Conservation (phyloP, 140 eudicot genomes). For the Senecio squalidus region DNA sequence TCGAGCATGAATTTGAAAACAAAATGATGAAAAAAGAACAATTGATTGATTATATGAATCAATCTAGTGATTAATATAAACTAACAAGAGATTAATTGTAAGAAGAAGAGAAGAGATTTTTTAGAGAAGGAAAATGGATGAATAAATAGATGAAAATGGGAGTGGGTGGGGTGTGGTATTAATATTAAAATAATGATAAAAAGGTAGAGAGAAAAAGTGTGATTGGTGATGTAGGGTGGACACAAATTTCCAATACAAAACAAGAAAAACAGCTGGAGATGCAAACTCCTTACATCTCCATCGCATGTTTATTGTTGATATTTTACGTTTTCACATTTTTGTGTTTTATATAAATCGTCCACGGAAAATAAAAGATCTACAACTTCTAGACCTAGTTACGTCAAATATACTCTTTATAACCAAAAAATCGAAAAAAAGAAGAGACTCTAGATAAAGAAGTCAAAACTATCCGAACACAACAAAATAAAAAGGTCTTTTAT, state of each 20-base stretch:
- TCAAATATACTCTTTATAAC: no score
- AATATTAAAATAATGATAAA: constrained; percentile 28
- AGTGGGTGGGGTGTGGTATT: not conserved
- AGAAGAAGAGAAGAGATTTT: constrained; percentile 26
- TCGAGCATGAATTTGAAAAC: constrained; percentile 14
- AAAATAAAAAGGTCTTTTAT: no score
- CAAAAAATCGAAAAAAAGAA: no score
- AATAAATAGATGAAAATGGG: constrained; percentile 31
- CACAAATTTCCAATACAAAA: constrained; percentile 16
- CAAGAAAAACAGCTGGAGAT: constrained; percentile 26
- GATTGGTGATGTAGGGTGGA: constrained; percentile 33
- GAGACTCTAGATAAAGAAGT: no score
- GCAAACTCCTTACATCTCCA: constrained; percentile 3
- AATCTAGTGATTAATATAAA: not conserved
- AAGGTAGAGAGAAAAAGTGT: constrained; percentile 28
- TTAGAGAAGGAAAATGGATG: constrained; percentile 11
- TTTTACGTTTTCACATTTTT: no score
- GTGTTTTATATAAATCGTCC: not conserved
- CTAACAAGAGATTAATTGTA: not conserved
- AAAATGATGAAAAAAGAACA: not conserved
- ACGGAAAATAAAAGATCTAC: not conserved
- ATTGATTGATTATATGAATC: not conserved
- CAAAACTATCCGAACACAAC: no score
- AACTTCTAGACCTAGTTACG: no score
- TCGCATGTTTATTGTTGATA: constrained; percentile 3